Conservation (phyloP, 2,329 filamentous ascomycete species). For the Fusarium neocosmosporiellum region DNA sequence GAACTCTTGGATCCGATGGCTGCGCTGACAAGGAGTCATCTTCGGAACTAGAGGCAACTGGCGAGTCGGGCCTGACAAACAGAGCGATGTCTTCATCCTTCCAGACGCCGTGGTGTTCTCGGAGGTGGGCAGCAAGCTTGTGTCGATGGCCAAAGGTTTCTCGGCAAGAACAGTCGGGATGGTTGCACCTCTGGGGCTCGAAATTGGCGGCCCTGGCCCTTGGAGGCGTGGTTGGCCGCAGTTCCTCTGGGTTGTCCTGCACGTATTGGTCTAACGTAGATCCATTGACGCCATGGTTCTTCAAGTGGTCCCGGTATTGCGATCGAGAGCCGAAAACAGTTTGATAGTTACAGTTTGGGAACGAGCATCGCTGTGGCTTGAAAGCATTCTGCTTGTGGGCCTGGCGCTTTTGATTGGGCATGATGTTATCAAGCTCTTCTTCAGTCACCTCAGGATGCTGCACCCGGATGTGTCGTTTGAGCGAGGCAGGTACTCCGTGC, state of each 20-base stretch:
- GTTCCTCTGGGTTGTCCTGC: background rate
- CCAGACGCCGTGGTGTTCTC: background rate
- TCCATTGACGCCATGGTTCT: background rate
- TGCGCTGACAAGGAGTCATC: background rate
- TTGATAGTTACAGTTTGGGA: background rate
- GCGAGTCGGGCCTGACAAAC: background rate
- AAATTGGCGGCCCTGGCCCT: background rate
- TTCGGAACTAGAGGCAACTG: background rate
- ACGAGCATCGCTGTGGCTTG: background rate
- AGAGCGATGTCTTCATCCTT: background rate
- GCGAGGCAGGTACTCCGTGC: background rate
- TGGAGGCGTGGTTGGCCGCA: background rate
- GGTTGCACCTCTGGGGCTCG: background rate
- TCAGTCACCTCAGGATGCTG: background rate
- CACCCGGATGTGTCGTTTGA: background rate
- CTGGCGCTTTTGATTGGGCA: background rate
- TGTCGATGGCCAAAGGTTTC: background rate
- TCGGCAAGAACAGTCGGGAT: background rate
- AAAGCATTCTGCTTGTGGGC: background rate
- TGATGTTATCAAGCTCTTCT: background rate
- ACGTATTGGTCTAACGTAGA: background rate
- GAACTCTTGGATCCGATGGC: background rate
- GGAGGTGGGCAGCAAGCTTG: background rate
- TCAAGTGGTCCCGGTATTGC: background rate
- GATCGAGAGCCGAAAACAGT: background rate